Percentiles rank a stretch among this genome's conserved stretches.
phyloP scores from a whole-genome alignment of 345 rosid genomes.

The Bruguiera sexangula region DNA sequence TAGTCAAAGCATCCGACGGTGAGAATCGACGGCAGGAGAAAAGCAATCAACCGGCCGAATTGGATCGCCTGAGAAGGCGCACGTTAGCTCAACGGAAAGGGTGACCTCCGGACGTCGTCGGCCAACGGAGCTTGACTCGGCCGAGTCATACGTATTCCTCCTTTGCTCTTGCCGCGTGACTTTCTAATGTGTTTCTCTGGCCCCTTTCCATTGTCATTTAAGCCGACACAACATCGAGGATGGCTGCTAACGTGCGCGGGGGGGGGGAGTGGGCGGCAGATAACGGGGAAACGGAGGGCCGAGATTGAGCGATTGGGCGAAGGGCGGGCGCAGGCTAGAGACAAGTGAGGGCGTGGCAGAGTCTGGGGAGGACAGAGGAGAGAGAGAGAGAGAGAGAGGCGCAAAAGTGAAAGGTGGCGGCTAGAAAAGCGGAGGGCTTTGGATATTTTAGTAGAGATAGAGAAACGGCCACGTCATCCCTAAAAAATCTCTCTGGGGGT shows the following conservation, averaged over 20 bases:
- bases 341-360: conserved; percentile 33
- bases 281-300: conserved; percentile 18
- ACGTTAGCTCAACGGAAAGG: conserved; percentile 11
- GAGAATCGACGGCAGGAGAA: not conserved
- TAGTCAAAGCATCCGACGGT: not conserved
- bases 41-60: conserved; percentile 14
- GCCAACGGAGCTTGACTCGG: not conserved
- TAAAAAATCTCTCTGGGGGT: not conserved
- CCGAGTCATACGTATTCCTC: not conserved
- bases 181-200: not conserved
- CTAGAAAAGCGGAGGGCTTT: conserved; percentile 7
- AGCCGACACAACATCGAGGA: not conserved
- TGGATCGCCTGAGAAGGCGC: conserved; percentile 26
- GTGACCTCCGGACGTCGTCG: not conserved
- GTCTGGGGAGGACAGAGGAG: not conserved
- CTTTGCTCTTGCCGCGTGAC: not conserved
- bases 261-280: not conserved
- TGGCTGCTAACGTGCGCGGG: conserved; percentile 17
- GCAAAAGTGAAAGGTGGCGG: conserved; percentile 30
- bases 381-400: not conserved
- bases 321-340: conserved; percentile 17
- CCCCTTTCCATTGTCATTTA: too few species aligned
- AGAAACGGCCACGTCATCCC: conserved; percentile 55
- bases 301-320: conserved; percentile 11
- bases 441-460: conserved; percentile 62